These are phyloP conservation scores for Fraxinus xanthoxyloides DNA, from an alignment of 305 asterid genomes.

Conservation along the genomic window DNA sequence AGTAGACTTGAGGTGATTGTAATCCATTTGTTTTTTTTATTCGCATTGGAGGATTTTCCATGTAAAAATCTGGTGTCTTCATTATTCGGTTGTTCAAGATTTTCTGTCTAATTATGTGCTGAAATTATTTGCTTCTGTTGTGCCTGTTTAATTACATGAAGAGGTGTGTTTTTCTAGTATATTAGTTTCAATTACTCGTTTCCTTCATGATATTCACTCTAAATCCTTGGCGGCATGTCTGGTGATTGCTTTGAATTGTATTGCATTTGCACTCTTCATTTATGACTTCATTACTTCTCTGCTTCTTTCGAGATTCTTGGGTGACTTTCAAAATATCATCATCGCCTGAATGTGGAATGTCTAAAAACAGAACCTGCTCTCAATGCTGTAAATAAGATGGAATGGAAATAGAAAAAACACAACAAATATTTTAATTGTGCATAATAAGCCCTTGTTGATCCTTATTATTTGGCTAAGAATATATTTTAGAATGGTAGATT, in stretches of 20 bases:
- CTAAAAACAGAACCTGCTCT: neutral
- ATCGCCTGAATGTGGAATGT: neutral
- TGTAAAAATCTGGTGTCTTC: neutral
- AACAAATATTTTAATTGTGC: neutral
- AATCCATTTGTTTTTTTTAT: neutral
- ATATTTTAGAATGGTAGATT: too few relatives aligned
- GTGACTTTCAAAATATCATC: neutral
- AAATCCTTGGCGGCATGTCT: neutral
- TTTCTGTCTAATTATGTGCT: neutral
- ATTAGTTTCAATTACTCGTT: neutral
- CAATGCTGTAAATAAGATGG: neutral
- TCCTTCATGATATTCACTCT: neutral
- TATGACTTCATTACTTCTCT: neutral
- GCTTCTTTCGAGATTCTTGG: neutral
- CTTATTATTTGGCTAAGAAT: too few relatives aligned
- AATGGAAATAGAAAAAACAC: neutral
- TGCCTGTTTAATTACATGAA: neutral
- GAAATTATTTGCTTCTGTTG: neutral
- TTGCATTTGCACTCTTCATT: neutral
- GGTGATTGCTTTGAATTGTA: neutral
- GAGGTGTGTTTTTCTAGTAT: neutral
- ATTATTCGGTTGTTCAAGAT: neutral
- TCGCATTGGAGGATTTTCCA: neutral
- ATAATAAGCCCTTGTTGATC: neutral
- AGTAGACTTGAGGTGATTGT: neutral